Evolutionary conservation across 2,329 filamentous ascomycete species (phyloP).

Genomic region (Colletotrichum euphorbiae): DNA sequence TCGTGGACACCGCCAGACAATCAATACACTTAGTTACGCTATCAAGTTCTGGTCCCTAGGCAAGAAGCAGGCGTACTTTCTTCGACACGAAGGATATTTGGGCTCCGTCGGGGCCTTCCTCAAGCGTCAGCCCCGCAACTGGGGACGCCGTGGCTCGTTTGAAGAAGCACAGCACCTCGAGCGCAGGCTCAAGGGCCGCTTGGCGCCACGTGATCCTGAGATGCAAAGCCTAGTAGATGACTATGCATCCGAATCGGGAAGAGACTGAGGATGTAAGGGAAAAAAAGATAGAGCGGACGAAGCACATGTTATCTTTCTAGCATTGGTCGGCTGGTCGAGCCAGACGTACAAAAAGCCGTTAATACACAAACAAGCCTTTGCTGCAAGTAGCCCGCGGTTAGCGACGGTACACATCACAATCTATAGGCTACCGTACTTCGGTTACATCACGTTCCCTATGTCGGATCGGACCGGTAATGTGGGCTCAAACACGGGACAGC

Average conservation of each 20-base stretch:
- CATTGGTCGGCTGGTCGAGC: neutral
- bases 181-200: conserved; percentile 19
- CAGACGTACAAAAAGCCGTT: neutral
- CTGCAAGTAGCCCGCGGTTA: neutral
- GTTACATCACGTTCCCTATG: too few relatives aligned
- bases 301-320: conserved; percentile 24
- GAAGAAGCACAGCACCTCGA: conserved; percentile 58
- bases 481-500: too few relatives aligned
- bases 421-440: too few relatives aligned
- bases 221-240: conserved; percentile 40
- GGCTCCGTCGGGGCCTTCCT: conserved; percentile 95
- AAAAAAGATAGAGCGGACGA: neutral
- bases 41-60: conserved; percentile 98
- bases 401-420: too few relatives aligned
- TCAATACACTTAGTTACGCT: conserved; percentile 96
- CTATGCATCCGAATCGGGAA: conserved; percentile 37
- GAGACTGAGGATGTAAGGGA: conserved; percentile 12
- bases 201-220: conserved; percentile 33
- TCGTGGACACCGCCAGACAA: conserved; percentile 94
- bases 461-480: too few relatives aligned
- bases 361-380: neutral
- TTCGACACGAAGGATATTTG: conserved; percentile 95
- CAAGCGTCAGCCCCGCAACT: conserved; percentile 89
- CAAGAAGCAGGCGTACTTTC: conserved; percentile 93
- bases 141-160: conserved; percentile 85